Base-by-base conservation (phyloP, 164 flowering plant genomes). In the Vitis cinerea region DNA sequence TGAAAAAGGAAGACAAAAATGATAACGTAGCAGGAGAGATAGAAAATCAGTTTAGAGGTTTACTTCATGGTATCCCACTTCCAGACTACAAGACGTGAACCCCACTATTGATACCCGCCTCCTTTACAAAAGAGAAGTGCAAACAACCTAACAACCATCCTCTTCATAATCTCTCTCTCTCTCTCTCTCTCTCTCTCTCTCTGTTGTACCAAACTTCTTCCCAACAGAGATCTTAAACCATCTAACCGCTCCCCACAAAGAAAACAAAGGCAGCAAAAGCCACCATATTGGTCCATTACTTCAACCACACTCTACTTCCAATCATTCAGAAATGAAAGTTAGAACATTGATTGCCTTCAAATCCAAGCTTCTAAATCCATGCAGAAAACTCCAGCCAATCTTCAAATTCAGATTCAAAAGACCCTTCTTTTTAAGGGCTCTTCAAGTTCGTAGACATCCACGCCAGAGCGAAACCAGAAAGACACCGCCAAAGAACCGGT, bases 281-380 rank as follows among this genome's bases (percentile, higher is more conserved):
- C 70, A 76, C 63, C 66, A 17, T 27, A 30, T 31, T 13, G 3
- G 48, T 63, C 13, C 63, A 27, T 74, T 66, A 63, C 83, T 79
- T 76, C 70, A 72, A 61, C 62, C 3, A 29, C 80, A 83, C 78
- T 73, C 82, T 31, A 4, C 15, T 6, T 9, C 62, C 59, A 69
- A 70, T 73, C 73, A 82, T 79, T 73, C 8, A 56, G 23, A 70
- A 16, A 83, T 82, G 84, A 84, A 75, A 73, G 51, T 65, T 59
- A 77, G 77, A 64, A 72, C 81, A 30, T 80, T 77, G 29, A 52
- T 58, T 84, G 65, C 79, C 89, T 81, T 85, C 69, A 79, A 65
- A 68, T 64, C 80, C 84, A 85, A 84, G 88, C 77, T 82, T 76
- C 55, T 69, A 48, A 74, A 64, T 0, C 86, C 89, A 76, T 84